Conservation (phyloP, 192 early-diverging fungal species). For the Gigaspora rosea region DNA sequence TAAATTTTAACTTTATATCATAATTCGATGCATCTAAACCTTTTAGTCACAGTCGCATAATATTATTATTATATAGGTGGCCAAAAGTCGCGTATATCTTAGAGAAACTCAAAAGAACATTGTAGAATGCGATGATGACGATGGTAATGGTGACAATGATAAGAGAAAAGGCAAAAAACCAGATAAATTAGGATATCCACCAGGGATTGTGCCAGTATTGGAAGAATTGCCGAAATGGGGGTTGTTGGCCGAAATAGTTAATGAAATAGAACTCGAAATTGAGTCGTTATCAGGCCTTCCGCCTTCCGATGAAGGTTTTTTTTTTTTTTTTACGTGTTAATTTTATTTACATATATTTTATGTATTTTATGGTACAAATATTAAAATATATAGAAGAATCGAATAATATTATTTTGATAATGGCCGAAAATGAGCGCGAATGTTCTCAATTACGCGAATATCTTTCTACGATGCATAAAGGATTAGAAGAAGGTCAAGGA, state of each 20-base stretch:
- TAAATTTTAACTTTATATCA: no score
- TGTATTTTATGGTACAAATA: no score
- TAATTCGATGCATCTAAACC: background rate
- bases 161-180: background rate
- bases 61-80: no score
- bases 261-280: conserved; percentile 73
- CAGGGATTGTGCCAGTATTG: conserved; percentile 62
- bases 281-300: background rate
- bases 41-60: background rate
- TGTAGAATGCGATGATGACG: background rate
- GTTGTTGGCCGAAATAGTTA: conserved; percentile 66
- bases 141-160: background rate
- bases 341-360: no score
- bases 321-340: background rate
- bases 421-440: conserved; percentile 67
- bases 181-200: background rate
- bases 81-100: no score
- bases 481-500: conserved; percentile 8
- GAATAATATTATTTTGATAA: conserved; percentile 61
- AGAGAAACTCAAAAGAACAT: no score
- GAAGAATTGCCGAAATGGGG: conserved; percentile 96
- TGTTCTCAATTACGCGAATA: conserved; percentile 66
- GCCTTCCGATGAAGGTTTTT: background rate
- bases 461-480: conserved; percentile 40
- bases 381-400: background rate